Evolutionary conservation across 495 filamentous ascomycete species (phyloP).

Genomic region (Xylaria bambusicola): DNA sequence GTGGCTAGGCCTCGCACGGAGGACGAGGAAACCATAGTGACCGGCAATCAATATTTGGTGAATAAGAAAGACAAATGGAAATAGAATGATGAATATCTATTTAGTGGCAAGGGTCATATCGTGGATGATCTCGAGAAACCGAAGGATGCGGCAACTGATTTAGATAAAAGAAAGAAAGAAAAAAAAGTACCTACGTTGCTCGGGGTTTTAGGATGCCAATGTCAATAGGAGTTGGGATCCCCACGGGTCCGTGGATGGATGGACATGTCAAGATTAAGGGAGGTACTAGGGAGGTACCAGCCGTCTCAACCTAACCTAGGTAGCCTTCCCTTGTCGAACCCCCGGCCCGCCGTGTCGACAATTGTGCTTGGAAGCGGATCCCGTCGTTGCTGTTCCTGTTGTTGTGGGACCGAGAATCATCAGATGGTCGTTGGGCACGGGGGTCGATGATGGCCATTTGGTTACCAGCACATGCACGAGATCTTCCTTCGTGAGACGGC

Average conservation of each 20-base stretch:
- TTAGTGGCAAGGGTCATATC: neutral
- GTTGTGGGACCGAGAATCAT: constrained; percentile 6
- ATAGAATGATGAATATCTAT: constrained; percentile 6
- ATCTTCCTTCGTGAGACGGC: constrained; percentile 5
- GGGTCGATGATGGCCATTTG: constrained; percentile 2
- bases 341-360: neutral
- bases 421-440: too few species aligned
- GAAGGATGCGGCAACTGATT: neutral
- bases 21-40: constrained; percentile 34
- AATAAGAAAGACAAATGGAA: neutral
- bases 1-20: constrained; percentile 39
- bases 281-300: neutral
- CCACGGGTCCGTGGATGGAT: neutral
- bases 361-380: neutral
- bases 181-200: neutral
- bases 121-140: neutral
- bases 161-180: constrained; percentile 4
- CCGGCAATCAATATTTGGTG: constrained; percentile 4
- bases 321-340: neutral
- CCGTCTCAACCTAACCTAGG: neutral
- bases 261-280: constrained; percentile 1
- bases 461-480: constrained; percentile 13
- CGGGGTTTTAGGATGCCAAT: neutral
- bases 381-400: too few species aligned
- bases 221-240: neutral